phyloP scores from a whole-genome alignment of 768 basidiomycete species.

The Lepiota venenata region DNA sequence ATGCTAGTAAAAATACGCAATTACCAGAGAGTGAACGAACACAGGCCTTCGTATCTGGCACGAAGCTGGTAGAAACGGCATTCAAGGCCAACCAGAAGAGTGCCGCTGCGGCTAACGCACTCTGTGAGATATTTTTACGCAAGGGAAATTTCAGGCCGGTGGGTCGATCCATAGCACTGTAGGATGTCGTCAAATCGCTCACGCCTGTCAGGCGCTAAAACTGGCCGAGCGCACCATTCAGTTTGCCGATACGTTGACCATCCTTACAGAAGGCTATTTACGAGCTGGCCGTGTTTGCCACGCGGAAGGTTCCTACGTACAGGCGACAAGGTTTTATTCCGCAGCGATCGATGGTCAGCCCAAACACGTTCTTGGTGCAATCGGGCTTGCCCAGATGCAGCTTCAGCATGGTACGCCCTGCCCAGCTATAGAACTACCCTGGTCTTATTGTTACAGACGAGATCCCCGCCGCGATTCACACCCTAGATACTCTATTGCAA shows the following conservation, averaged over 20 bases:
- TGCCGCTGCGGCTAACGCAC: constrained; percentile 79
- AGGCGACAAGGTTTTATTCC: constrained; percentile 71
- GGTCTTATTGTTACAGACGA: constrained; percentile 51
- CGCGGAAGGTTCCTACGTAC: constrained; percentile 56
- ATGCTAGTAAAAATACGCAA: constrained; percentile 74
- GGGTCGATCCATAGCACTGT: constrained; percentile 16
- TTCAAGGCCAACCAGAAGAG: constrained; percentile 79
- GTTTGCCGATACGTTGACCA: constrained; percentile 83
- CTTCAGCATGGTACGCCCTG: constrained; percentile 63
- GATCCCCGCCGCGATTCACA: constrained; percentile 80
- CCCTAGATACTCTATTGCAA: constrained; percentile 74
- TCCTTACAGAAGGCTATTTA: constrained; percentile 85
- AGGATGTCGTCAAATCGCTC: neutral
- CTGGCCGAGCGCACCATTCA: constrained; percentile 93
- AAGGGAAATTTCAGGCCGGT: constrained; percentile 66
- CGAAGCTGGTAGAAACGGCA: constrained; percentile 68
- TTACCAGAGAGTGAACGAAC: constrained; percentile 61
- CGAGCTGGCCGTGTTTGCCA: constrained; percentile 81
- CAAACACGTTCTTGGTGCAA: constrained; percentile 72
- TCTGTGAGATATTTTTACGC: constrained; percentile 76
- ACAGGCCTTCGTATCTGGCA: constrained; percentile 58
- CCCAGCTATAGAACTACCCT: neutral
- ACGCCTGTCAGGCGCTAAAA: constrained; percentile 67
- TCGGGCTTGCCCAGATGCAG: constrained; percentile 87
- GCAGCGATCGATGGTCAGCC: constrained; percentile 64